Percentiles rank a stretch among this genome's conserved stretches.
phyloP scores from a whole-genome alignment of 2,329 filamentous ascomycete species.

The Verticillium tricorpus region DNA sequence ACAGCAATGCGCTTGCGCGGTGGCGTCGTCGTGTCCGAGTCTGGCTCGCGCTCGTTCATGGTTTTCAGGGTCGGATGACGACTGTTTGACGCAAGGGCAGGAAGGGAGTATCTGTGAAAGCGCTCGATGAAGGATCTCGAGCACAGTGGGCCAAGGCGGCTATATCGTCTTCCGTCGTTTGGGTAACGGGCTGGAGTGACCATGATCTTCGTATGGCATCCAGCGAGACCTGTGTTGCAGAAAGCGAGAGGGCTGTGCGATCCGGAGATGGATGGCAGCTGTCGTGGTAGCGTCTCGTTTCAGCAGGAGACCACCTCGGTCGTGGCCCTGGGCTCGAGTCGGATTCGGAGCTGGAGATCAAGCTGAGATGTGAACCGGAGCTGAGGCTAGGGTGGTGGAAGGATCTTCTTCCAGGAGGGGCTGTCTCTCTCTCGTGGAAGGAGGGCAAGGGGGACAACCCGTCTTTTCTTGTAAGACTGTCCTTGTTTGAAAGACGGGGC shows the following conservation, averaged over 20 bases:
- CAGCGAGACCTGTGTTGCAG: conserved; percentile 4
- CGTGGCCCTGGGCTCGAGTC: neutral
- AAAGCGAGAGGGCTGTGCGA: conserved; percentile 8
- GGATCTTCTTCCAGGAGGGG: neutral
- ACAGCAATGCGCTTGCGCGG: conserved; percentile 56
- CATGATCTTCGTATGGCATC: conserved; percentile 23
- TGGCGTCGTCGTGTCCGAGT: conserved; percentile 35
- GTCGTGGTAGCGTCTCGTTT: conserved; percentile 9
- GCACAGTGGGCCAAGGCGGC: conserved; percentile 32
- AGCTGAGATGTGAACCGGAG: neutral
- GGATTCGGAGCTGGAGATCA: neutral
- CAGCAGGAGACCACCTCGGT: neutral
- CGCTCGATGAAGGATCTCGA: conserved; percentile 26
- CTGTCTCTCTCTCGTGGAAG: neutral
- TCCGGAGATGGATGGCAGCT: neutral
- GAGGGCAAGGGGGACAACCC: neutral
- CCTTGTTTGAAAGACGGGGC: conserved; percentile 9
- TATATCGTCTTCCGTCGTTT: conserved; percentile 35
- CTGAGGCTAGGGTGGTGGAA: neutral
- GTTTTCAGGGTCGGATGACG: conserved; percentile 20
- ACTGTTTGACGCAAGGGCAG: conserved; percentile 21
- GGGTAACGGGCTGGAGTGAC: conserved; percentile 35
- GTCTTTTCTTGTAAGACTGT: conserved; percentile 10
- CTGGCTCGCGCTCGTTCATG: conserved; percentile 35
- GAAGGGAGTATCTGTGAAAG: conserved; percentile 24